Evolutionary conservation across 495 filamentous ascomycete species (phyloP).

Genomic region (Clohesyomyces aquaticus): DNA sequence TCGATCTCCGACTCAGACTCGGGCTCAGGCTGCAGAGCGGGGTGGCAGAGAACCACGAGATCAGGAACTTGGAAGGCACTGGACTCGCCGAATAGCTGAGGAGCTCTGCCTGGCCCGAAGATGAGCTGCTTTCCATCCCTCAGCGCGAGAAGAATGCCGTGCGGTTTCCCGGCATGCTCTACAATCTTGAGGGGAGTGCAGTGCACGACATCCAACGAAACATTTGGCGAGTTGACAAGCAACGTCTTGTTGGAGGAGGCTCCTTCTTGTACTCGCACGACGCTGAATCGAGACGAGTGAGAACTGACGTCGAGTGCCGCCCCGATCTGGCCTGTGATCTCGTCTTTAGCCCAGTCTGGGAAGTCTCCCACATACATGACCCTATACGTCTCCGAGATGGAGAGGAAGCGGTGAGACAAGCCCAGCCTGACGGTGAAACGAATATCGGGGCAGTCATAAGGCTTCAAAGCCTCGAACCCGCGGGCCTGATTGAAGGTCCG

Average conservation of each 20-base stretch:
- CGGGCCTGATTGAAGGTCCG: conserved; percentile 15
- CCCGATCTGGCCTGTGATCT: conserved; percentile 30
- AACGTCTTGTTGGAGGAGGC: conserved; percentile 19
- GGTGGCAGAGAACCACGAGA: conserved; percentile 32
- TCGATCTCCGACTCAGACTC: conserved; percentile 2
- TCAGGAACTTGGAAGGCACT: conserved; percentile 25
- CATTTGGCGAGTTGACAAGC: conserved; percentile 25
- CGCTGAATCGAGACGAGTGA: conserved; percentile 31
- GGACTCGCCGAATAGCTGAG: neutral
- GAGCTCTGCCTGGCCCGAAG: conserved; percentile 10
- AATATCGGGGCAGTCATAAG: conserved; percentile 23
- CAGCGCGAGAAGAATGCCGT: neutral
- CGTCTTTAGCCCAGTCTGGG: conserved; percentile 27
- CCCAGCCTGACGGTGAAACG: conserved; percentile 24
- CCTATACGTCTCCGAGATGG: conserved; percentile 19
- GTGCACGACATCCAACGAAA: conserved; percentile 29
- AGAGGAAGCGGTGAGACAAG: conserved; percentile 25
- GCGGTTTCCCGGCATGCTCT: neutral
- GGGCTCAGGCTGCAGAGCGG: neutral
- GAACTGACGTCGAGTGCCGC: conserved; percentile 31
- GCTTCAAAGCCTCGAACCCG: conserved; percentile 10
- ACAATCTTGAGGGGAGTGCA: conserved; percentile 21
- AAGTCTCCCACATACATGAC: conserved; percentile 36
- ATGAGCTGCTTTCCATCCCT: conserved; percentile 23
- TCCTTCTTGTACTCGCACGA: conserved; percentile 24